Evolutionary conservation across 768 basidiomycete genomes (phyloP).

Genomic region (Floccularia luteovirens): DNA sequence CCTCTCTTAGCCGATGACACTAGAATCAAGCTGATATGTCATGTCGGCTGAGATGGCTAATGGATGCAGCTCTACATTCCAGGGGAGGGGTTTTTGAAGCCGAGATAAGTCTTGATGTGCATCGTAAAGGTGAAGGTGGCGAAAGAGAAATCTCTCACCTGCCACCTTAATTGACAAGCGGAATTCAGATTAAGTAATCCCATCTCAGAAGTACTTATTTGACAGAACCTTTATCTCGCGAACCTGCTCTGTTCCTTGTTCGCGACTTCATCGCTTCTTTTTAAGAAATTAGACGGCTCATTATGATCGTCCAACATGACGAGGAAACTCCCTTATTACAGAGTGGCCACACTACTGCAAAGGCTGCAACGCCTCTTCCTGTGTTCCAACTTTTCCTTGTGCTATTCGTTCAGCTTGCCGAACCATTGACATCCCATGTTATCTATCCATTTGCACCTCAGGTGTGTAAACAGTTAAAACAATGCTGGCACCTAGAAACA

Average conservation of each 20-base stretch:
- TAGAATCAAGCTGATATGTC: no score
- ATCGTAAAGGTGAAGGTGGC: no score
- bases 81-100: no score
- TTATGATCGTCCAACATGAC: conserved; percentile 25
- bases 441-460: conserved; percentile 74
- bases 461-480: conserved; percentile 25
- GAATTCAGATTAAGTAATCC: not conserved
- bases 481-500: not conserved
- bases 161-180: no score
- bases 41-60: no score
- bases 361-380: conserved; percentile 50
- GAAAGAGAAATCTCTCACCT: no score
- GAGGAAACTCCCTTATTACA: conserved; percentile 63
- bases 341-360: no score
- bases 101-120: no score
- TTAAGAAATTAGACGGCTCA: not conserved
- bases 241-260: not conserved
- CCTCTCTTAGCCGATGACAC: no score
- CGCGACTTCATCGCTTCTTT: conserved; percentile 1
- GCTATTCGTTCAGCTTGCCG: conserved; percentile 66
- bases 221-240: no score
- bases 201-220: no score
- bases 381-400: conserved; percentile 65
- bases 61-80: no score
- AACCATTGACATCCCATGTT: conserved; percentile 70